A percentile compares a stretch with the other conserved stretches of the same genome.
Conservation (phyloP, 148 eudicot genomes). For the Linanthus parryae region DNA sequence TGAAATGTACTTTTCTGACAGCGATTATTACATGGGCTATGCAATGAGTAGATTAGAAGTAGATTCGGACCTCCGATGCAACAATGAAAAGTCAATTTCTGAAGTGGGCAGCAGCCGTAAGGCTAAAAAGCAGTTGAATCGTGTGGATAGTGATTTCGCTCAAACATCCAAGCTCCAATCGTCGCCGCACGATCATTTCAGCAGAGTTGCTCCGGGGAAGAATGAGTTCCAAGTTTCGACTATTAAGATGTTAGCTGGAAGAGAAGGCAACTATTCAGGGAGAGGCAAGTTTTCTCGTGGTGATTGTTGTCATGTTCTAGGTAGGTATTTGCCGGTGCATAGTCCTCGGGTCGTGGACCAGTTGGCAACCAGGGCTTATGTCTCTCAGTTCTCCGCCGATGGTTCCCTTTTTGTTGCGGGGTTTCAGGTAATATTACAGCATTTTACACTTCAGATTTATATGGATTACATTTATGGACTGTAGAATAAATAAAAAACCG, state of each 20-base stretch:
- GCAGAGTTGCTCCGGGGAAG: slow-evolving; percentile 26
- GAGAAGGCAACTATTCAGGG: slow-evolving; percentile 72
- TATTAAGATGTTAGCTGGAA: slow-evolving; percentile 65
- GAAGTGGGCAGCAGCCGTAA: slow-evolving; percentile 5
- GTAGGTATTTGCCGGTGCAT: slow-evolving; percentile 67
- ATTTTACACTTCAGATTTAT: too few species aligned
- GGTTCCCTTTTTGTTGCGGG: slow-evolving; percentile 82
- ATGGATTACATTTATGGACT: too few species aligned
- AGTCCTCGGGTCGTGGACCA: slow-evolving; percentile 63
- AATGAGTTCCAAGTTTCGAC: slow-evolving; percentile 35
- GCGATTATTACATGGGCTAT: slow-evolving; percentile 36
- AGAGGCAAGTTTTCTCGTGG: slow-evolving; percentile 62
- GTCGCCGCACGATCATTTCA: slow-evolving; percentile 42
- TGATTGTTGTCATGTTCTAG: slow-evolving; percentile 58
- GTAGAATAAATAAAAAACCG: too few species aligned
- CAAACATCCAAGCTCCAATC: slow-evolving; percentile 77
- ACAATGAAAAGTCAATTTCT: slow-evolving; percentile 17
- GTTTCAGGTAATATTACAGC: too few species aligned
- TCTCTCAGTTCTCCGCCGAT: slow-evolving; percentile 77
- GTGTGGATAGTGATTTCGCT: slow-evolving; percentile 64
- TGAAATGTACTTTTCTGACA: slow-evolving; percentile 18
- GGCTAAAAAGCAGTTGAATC: slow-evolving; percentile 5
- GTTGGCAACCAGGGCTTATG: slow-evolving; percentile 66
- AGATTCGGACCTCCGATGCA: slow-evolving; percentile 19
- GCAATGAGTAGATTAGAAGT: slow-evolving; percentile 33